Percentiles rank a stretch among this genome's conserved stretches.
Conservation (phyloP, 495 filamentous ascomycete species). For the Penicillium pulvis region DNA sequence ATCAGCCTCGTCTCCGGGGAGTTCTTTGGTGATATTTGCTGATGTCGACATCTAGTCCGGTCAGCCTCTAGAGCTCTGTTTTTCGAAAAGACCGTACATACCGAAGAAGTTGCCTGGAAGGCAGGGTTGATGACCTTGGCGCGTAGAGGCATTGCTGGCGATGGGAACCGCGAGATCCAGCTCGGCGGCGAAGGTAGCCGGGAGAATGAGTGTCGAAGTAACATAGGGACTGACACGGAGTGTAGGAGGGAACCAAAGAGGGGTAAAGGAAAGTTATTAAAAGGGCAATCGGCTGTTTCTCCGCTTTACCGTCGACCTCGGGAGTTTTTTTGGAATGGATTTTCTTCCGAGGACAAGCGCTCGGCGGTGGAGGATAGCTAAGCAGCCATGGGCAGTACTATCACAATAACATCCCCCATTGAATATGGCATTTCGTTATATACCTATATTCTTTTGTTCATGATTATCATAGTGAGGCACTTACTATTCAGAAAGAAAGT, state of each 20-base stretch:
- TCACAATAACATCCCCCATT: background rate
- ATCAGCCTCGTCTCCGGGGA: conserved; percentile 70
- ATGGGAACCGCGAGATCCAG: conserved; percentile 53
- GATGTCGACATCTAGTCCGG: conserved; percentile 58
- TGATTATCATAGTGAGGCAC: too few species aligned
- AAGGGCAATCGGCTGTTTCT: conserved; percentile 30
- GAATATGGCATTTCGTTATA: background rate
- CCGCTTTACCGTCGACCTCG: conserved; percentile 37
- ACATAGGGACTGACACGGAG: conserved; percentile 46
- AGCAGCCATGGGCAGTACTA: conserved; percentile 4
- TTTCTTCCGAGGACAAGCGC: conserved; percentile 32
- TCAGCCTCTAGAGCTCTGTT: conserved; percentile 14
- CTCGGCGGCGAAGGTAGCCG: conserved; percentile 52
- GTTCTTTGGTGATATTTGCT: conserved; percentile 51
- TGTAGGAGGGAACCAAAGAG: conserved; percentile 14
- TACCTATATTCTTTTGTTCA: background rate
- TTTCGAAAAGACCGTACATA: conserved; percentile 24
- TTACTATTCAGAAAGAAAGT: background rate
- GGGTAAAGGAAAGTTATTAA: conserved; percentile 21
- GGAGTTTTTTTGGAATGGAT: conserved; percentile 32
- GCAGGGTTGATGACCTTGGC: conserved; percentile 75
- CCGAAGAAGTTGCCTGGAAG: conserved; percentile 49
- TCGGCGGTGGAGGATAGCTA: conserved; percentile 12
- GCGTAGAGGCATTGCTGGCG: conserved; percentile 77
- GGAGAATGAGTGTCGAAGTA: conserved; percentile 50